Evolutionary conservation across 2,329 filamentous ascomycete species (phyloP), one percentile per base, ranked within the genome.

Genomic region (Cladosporium sp.): DNA sequence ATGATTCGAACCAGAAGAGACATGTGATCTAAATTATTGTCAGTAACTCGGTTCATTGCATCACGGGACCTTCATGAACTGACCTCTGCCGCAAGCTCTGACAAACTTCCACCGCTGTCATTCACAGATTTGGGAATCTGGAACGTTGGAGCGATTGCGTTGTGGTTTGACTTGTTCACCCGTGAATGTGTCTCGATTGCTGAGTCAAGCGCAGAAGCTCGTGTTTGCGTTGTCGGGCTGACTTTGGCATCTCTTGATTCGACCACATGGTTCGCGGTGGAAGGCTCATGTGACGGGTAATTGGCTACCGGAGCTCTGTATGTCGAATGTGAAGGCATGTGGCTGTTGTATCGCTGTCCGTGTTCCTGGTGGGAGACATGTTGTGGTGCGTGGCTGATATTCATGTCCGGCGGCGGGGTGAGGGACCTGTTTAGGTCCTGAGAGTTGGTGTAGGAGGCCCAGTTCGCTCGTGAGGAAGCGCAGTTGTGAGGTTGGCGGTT

Each of bases 1-100:
- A 90, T 18, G 90, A 91, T 79, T 98, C 93, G 76, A 98, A 98
- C 94, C 95, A 98, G 81, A 98, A 97, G 15, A 99, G 84, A 75
- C 94, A 97, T 14, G 94, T 96, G 79, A 98, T 92, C 92, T 97
- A 74, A 2, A 66, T 28, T 18, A 32, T 30, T 18, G 66, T 69
- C 28, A 54, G 65, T 47, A 38, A 51, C n/a, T 59, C 67, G 67
- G 34, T 34, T 18, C 3, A 4, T 34, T 55, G 30, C 15, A 10
- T 32, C 18, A 34, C 18, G 10, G 2, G 64, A 32, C 70, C 59
- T 54, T 18, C 57, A 38, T 58, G 34, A 59, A 77, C 83, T 71
- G 79, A 93, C 91, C 84, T 93, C 87, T 66, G 92, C 92, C 62
- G 92, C 91, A 77, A 96, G 93, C 74, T 95, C 91, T 11, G 92